phyloP scores from a whole-genome alignment of 306 rosid species.

The Citrullus colocynthis region DNA sequence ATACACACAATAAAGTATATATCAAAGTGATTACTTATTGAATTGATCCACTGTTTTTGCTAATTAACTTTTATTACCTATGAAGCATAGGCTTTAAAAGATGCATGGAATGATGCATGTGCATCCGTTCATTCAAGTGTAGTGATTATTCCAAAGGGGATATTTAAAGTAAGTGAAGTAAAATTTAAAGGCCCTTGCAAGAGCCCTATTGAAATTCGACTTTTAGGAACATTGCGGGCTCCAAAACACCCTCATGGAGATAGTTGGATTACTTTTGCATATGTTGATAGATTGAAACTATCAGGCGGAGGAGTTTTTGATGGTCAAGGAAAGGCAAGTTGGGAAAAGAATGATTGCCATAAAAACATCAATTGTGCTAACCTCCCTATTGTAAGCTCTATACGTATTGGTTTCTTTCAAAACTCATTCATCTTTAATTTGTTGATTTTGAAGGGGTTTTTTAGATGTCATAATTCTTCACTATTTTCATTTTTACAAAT shows the following conservation, averaged over 20 bases:
- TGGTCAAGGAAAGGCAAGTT: constrained; percentile 27
- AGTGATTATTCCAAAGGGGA: neutral
- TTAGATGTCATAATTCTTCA: too few relatives aligned
- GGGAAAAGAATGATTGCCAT: constrained; percentile 22
- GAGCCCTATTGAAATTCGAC: constrained; percentile 16
- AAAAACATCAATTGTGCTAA: constrained; percentile 1
- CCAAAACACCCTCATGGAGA: neutral
- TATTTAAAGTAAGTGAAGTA: neutral
- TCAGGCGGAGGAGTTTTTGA: constrained; percentile 33
- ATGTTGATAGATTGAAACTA: constrained; percentile 16
- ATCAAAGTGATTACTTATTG: neutral
- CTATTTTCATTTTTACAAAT: too few relatives aligned
- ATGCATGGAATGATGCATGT: too few relatives aligned
- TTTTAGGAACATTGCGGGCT: constrained; percentile 25
- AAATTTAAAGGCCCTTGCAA: neutral
- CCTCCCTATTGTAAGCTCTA: constrained; percentile 16
- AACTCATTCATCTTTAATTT: too few relatives aligned
- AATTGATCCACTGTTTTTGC: neutral
- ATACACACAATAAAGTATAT: neutral
- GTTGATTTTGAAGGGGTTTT: too few relatives aligned
- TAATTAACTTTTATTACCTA: too few relatives aligned
- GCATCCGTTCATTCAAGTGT: too few relatives aligned
- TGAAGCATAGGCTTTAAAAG: too few relatives aligned
- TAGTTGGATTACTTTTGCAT: constrained; percentile 21
- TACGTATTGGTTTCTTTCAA: too few relatives aligned